phyloP scores from a whole-genome alignment of 108 stramenopile genomes.

The Skeletonema menzelii region DNA sequence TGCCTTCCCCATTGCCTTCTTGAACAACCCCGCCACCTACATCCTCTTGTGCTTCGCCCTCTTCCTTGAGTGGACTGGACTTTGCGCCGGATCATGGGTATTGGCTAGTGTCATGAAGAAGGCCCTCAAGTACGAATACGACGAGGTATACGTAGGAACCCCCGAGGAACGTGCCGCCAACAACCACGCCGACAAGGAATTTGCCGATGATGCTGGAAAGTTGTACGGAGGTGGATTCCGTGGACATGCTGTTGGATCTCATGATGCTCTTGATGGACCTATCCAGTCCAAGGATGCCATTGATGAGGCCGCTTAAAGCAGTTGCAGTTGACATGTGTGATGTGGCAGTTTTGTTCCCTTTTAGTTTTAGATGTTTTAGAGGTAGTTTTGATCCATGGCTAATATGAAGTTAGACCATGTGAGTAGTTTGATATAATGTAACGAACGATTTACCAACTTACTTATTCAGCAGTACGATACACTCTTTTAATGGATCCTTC shows the following conservation, averaged over 20 bases:
- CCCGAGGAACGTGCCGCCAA: conserved; percentile 64
- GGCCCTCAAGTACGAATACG: conserved; percentile 51
- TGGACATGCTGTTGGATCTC: conserved; percentile 33
- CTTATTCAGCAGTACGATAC: too few species aligned
- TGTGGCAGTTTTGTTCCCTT: background rate
- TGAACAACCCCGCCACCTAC: conserved; percentile 66
- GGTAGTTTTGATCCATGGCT: background rate
- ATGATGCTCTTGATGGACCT: conserved; percentile 37
- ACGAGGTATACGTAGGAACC: conserved; percentile 75
- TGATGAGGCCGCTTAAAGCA: background rate
- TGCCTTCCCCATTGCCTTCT: conserved; percentile 70
- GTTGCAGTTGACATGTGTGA: background rate
- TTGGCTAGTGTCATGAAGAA: conserved; percentile 57
- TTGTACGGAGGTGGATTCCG: conserved; percentile 31
- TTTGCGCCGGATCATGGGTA: conserved; percentile 68
- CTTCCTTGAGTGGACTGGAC: conserved; percentile 57
- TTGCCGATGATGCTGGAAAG: conserved; percentile 18
- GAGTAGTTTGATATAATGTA: background rate
- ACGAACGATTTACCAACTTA: too few species aligned
- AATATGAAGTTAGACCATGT: background rate
- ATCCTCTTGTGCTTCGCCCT: conserved; percentile 51
- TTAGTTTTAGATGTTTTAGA: background rate
- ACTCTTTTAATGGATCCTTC: too few species aligned
- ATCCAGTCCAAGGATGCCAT: conserved; percentile 21
- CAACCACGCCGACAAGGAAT: conserved; percentile 38